Evolutionary conservation across 2,329 filamentous ascomycete genomes (phyloP).

Genomic region (Akanthomyces dipterigenus): DNA sequence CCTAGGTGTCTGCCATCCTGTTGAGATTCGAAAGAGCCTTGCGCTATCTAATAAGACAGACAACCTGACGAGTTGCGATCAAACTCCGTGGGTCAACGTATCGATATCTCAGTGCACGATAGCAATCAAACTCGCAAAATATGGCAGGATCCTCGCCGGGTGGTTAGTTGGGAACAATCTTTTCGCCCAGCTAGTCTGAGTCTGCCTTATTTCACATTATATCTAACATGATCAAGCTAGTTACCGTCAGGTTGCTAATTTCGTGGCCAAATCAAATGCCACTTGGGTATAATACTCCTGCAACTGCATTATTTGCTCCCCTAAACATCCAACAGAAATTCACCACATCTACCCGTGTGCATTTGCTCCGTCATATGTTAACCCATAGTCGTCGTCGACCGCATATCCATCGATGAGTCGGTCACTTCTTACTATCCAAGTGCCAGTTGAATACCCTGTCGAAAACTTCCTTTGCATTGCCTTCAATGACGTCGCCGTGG

Average conservation of each 20-base stretch:
- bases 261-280: neutral
- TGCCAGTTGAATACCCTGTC: conserved; percentile 79
- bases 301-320: neutral
- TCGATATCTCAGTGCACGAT: too few species aligned
- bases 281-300: neutral
- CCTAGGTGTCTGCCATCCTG: too few species aligned
- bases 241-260: neutral
- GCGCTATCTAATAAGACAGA: too few species aligned
- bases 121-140: too few species aligned
- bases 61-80: too few species aligned
- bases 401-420: neutral
- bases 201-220: too few species aligned
- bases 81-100: too few species aligned
- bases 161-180: too few species aligned
- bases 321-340: neutral
- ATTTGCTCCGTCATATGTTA: neutral
- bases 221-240: neutral
- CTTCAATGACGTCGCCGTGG: conserved; percentile 84
- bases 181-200: too few species aligned
- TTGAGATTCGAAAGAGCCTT: too few species aligned
- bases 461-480: conserved; percentile 66
- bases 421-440: conserved; percentile 37
- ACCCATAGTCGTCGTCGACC: neutral
- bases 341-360: neutral
- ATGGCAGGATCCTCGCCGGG: too few species aligned